Evolutionary conservation across 75 land plant genomes (phyloP).

Genomic region (Ceratopteris richardii): DNA sequence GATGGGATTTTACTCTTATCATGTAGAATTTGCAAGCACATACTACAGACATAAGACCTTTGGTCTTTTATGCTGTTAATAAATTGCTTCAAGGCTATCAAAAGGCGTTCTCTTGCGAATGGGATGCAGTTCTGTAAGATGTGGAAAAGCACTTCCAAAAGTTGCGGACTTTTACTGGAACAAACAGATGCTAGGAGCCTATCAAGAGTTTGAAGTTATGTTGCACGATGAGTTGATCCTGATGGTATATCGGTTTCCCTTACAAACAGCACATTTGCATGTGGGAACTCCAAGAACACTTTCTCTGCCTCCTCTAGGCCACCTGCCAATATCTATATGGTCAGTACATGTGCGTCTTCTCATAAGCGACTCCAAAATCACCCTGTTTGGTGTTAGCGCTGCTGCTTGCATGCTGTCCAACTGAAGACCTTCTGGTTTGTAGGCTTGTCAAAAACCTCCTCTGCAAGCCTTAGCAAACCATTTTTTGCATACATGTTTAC

Average conservation of each 20-base stretch:
- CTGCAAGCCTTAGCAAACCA: no score
- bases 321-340: no score
- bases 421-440: no score
- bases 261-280: slow-evolving; percentile 31
- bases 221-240: slow-evolving; percentile 33
- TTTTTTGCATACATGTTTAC: no score
- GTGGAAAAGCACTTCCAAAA: slow-evolving; percentile 39
- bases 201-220: slow-evolving; percentile 21
- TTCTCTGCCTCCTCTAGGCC: no score
- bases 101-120: slow-evolving; percentile 11
- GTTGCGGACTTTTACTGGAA: slow-evolving; percentile 13
- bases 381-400: no score
- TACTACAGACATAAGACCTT: slow-evolving; percentile 15
- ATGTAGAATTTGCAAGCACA: slow-evolving; percentile 19
- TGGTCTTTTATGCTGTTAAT: slow-evolving; percentile 20
- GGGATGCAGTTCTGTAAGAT: slow-evolving; percentile 29
- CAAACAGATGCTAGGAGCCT: slow-evolving; percentile 18
- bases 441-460: no score
- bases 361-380: no score
- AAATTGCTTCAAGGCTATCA: slow-evolving; percentile 17
- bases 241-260: slow-evolving; percentile 29
- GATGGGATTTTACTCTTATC: slow-evolving; percentile 19
- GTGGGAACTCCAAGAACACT: no score
- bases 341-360: no score
- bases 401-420: no score